Evolutionary conservation across 202 grass and related monocot genomes (phyloP), one percentile per base, ranked within the genome.

Genomic region (Cymbopogon flexuosus): DNA sequence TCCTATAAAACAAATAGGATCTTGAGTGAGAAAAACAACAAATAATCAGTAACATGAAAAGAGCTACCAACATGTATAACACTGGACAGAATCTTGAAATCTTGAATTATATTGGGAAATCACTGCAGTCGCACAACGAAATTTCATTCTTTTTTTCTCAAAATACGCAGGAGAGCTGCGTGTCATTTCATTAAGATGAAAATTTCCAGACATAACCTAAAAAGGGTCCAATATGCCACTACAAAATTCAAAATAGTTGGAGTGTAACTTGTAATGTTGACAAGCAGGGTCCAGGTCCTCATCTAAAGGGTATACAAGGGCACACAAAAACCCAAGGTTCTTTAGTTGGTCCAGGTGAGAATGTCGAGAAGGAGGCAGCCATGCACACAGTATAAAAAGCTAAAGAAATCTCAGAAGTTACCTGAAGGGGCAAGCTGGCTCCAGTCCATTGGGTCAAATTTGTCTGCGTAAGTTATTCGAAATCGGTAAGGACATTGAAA

Each of bases 361-460:
- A 79, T 39, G 21, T 51, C 5, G 46, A 43, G 61, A 36, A 11
- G 37, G 29, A 37, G 14, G 22, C 37, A 51, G 8, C 6, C 67
- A 62, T 16, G 36, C 22, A n/a, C 35, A 19, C 6, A 67, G 35
- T 12, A 39, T 9, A 33, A 10, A 81, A 74, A 33, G 82, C 63
- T 84, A 52, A 62, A 64, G 10, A 37, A 37, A 8, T 70, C 27
- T 46, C 41, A 42, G 64, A 64, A 88, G 71, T 11, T 91, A 77
- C 95, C 95, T 98, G 95, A 91, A 98, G 92, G 4, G 95, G 92
- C 82, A 98, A 78, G 76, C 90, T 98, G 79, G 95, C 95, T 89
- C 95, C 95, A 47, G 92, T 87, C 95, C 95, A 98, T 79, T 94
- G 91, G 40, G 95, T 94, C 70, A 98, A 86, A 94, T 98, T 98